Base-by-base conservation (phyloP, 2,329 filamentous ascomycete genomes). In the Amauroascus niger region DNA sequence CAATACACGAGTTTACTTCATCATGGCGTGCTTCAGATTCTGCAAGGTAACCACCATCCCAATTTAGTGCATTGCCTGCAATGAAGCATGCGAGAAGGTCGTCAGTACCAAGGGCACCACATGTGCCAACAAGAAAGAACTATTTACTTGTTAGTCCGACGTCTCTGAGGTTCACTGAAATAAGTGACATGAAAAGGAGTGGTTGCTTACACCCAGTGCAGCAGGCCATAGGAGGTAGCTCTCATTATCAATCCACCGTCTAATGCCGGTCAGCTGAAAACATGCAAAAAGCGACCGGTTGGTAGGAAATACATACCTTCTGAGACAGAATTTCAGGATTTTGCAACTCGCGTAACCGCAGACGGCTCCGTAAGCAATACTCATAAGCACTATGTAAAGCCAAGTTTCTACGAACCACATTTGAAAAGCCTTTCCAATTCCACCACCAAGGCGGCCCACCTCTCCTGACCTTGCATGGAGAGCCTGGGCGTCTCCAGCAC, bases 71-170 rank as follows among this genome's bases (percentile, higher is more conserved):
- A 60, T 74, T 77, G 6, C 80, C 81, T 0, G 81, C 79, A 2
- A 79, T 71, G 54, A 82, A 82, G 61, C 79, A 83, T 2, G 79
- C 79, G 2, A 83, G 71, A 0, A 81, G 74, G 56, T 83, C 80
- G 52, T 82, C 78, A 0, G 77, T 79, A 11, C 79, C 80, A 14
- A 82, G 70, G 20, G 74, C 69, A 24, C 79, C 80, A 54, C 76
- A 79, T 0, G 78, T 77, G 1, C 80, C 79, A 24, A 82, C 69
- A 33, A 79, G 68, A 61, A 82, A 81, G 8, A 83, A 68, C 73
- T 76, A n/a, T 8, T 13, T n/a, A 6, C 3, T 3, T 8, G 20
- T 33, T 45, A 47, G n/a, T 6, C n/a, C 14, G 13, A 44, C 30
- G 3, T 32, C 16, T 9, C 7, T 0, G 3, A 4, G 6, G 32